Conservation (phyloP, 2,329 filamentous ascomycete species). For the Scleromitrula shiraiana region DNA sequence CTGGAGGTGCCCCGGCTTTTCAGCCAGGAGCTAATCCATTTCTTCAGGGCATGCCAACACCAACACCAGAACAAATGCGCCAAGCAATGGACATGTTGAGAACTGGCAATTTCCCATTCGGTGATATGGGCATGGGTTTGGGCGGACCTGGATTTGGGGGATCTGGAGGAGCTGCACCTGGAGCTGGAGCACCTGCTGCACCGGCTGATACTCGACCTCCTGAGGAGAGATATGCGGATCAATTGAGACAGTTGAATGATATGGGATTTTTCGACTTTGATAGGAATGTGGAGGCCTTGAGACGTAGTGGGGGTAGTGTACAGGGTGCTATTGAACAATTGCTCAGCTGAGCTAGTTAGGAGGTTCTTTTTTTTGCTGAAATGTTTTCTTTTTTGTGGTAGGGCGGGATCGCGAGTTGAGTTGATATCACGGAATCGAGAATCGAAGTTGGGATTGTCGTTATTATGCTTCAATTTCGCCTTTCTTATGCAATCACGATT, state of each 20-base stretch:
- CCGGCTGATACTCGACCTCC: slow-evolving; percentile 79
- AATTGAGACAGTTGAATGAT: slow-evolving; percentile 88
- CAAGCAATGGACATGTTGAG: slow-evolving; percentile 40
- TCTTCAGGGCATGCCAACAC: slow-evolving; percentile 35
- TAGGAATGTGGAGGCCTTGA: slow-evolving; percentile 77
- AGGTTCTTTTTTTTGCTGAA: background rate
- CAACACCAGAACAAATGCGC: slow-evolving; percentile 49
- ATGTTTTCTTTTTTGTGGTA: no score
- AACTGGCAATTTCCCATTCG: slow-evolving; percentile 19
- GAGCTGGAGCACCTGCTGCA: slow-evolving; percentile 36
- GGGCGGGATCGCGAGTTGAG: background rate
- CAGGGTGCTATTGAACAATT: slow-evolving; percentile 83
- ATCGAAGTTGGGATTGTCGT: no score
- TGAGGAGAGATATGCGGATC: slow-evolving; percentile 85
- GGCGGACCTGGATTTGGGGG: slow-evolving; percentile 2
- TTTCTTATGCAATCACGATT: background rate
- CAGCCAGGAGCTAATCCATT: slow-evolving; percentile 34
- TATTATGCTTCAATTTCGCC: background rate
- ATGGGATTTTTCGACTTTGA: slow-evolving; percentile 99
- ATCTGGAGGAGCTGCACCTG: slow-evolving; percentile 41
- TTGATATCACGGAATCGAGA: background rate
- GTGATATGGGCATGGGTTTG: slow-evolving; percentile 12
- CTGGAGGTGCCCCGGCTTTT: background rate
- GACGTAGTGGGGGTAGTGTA: slow-evolving; percentile 85
- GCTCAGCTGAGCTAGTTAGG: slow-evolving; percentile 30